Evolutionary conservation across 805 yeast species (phyloP).

Genomic region (Schizosaccharomyces lindneri): DNA sequence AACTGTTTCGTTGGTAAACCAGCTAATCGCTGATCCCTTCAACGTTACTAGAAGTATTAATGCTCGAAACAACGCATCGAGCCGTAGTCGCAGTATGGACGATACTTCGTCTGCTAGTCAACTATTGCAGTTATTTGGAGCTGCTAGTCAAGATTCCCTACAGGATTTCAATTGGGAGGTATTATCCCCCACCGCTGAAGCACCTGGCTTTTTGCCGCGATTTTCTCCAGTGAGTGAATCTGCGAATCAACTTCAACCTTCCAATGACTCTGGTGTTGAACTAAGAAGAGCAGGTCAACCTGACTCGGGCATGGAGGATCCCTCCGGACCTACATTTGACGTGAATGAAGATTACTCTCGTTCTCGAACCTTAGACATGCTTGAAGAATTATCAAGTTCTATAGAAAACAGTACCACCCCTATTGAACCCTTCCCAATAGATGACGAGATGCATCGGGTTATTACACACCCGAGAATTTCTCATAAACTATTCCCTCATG

Average conservation of each 20-base stretch:
- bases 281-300: neutral
- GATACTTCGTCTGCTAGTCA: neutral
- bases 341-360: neutral
- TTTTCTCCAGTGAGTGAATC: neutral
- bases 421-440: neutral
- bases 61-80: neutral
- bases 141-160: neutral
- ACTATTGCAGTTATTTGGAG: neutral
- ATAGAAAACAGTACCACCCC: neutral
- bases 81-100: neutral
- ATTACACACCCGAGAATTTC: neutral
- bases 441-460: neutral
- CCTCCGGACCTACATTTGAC: neutral
- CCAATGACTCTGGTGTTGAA: neutral
- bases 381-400: neutral
- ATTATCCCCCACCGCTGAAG: neutral
- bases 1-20: conserved; percentile 18
- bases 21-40: conserved; percentile 20
- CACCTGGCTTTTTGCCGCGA: neutral
- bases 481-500: neutral
- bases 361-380: neutral
- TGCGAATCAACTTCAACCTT: neutral
- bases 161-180: conserved; percentile 1
- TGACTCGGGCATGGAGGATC: neutral
- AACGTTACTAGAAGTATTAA: neutral